phyloP scores from a whole-genome alignment of 345 rosid species.

The Acer saccharum region DNA sequence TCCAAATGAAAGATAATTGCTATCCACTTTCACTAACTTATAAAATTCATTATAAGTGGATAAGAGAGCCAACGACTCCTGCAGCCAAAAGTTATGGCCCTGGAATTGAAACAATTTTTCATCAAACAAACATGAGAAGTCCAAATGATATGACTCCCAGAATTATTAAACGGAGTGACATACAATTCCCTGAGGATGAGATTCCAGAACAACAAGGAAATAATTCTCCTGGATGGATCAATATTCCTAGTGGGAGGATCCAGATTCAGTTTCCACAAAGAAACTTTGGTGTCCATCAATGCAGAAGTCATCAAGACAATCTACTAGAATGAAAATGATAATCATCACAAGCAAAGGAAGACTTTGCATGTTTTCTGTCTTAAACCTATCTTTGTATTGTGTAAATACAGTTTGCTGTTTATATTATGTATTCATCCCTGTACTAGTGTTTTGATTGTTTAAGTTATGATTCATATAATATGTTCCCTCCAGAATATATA shows the following conservation, averaged over 20 bases:
- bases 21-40: background rate
- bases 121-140: background rate
- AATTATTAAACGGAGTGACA: background rate
- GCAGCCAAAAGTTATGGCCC: background rate
- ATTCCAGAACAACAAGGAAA: background rate
- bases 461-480: no score
- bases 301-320: no score
- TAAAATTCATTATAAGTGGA: conserved; percentile 9
- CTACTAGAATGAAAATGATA: background rate
- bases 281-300: background rate
- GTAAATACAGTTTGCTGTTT: background rate
- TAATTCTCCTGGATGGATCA: background rate
- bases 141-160: background rate
- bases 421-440: background rate
- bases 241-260: background rate
- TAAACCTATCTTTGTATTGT: background rate
- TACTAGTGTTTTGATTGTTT: background rate
- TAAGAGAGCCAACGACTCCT: background rate
- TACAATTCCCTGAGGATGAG: conserved; percentile 14
- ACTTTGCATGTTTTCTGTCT: background rate
- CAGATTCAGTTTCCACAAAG: background rate
- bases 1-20: background rate
- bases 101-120: background rate
- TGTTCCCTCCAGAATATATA: no score
- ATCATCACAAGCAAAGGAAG: background rate